Evolutionary conservation across 495 filamentous ascomycete species (phyloP).

Genomic region (Penicillium canariense): DNA sequence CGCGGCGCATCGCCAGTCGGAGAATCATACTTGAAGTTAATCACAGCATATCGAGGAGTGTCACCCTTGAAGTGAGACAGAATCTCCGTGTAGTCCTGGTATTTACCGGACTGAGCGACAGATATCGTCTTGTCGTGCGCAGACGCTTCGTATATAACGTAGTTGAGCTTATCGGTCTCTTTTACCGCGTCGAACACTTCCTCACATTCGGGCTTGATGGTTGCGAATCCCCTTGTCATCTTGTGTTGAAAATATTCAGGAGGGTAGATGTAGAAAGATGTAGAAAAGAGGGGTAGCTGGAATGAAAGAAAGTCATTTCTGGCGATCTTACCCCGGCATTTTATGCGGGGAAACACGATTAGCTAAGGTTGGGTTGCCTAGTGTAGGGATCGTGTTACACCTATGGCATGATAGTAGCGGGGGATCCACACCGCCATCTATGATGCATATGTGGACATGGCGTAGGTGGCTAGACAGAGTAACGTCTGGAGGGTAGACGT

Average conservation of each 20-base stretch:
- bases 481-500: too few relatives aligned
- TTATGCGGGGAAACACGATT: constrained; percentile 2
- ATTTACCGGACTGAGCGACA: constrained; percentile 21
- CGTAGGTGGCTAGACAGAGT: too few relatives aligned
- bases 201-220: constrained; percentile 23
- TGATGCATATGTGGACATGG: too few relatives aligned
- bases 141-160: constrained; percentile 19
- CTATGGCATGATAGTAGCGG: not conserved
- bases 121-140: constrained; percentile 27
- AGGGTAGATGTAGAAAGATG: not conserved
- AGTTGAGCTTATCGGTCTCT: constrained; percentile 20
- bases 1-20: constrained; percentile 15
- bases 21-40: constrained; percentile 18
- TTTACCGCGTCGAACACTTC: constrained; percentile 20
- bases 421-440: not conserved
- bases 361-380: not conserved
- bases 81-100: constrained; percentile 16
- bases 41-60: constrained; percentile 19
- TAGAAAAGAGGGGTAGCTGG: not conserved
- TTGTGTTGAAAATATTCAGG: too few relatives aligned
- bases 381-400: not conserved
- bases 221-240: constrained; percentile 21
- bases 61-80: constrained; percentile 17
- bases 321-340: constrained; percentile 2
- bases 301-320: not conserved